Evolutionary conservation across 306 rosid species (phyloP).

Genomic region (Fragaria iinumae): DNA sequence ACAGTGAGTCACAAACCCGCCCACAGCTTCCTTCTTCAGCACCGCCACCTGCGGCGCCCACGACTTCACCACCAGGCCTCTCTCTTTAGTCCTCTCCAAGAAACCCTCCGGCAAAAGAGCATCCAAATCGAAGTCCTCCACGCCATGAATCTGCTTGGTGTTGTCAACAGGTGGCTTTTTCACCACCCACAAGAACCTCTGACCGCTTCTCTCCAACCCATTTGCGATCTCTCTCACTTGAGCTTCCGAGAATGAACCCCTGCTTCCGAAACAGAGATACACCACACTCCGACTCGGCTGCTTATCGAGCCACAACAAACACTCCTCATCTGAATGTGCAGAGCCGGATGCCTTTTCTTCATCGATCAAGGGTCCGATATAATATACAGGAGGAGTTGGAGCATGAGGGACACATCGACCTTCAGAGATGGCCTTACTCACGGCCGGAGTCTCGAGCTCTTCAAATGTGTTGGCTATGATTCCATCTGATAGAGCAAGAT

Average conservation of each 20-base stretch:
- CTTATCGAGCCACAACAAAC: slow-evolving; percentile 28
- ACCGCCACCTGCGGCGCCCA: slow-evolving; percentile 42
- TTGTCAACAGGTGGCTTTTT: slow-evolving; percentile 14
- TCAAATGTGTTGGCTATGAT: slow-evolving; percentile 31
- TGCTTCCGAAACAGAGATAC: slow-evolving; percentile 34
- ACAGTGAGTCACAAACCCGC: slow-evolving; percentile 43
- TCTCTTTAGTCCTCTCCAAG: slow-evolving; percentile 27
- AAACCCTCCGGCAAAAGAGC: slow-evolving; percentile 31
- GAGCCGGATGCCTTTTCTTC: neutral
- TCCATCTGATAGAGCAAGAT: slow-evolving; percentile 13
- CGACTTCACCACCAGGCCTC: slow-evolving; percentile 41
- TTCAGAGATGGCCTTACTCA: slow-evolving; percentile 7
- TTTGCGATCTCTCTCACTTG: slow-evolving; percentile 33
- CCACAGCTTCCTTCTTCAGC: slow-evolving; percentile 31
- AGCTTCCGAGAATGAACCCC: slow-evolving; percentile 13
- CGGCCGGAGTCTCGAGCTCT: slow-evolving; percentile 21
- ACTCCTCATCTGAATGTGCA: neutral
- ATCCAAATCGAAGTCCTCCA: slow-evolving; percentile 5
- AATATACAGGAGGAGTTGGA: slow-evolving; percentile 30
- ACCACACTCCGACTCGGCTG: slow-evolving; percentile 33
- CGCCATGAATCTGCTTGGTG: neutral
- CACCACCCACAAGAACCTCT: slow-evolving; percentile 36
- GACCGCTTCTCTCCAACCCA: slow-evolving; percentile 33
- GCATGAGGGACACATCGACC: slow-evolving; percentile 20
- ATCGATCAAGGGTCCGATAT: slow-evolving; percentile 26